Percentiles rank a stretch among this genome's conserved stretches.
Evolutionary conservation across 768 basidiomycete species (phyloP).

Genomic region (Collybia sordida): DNA sequence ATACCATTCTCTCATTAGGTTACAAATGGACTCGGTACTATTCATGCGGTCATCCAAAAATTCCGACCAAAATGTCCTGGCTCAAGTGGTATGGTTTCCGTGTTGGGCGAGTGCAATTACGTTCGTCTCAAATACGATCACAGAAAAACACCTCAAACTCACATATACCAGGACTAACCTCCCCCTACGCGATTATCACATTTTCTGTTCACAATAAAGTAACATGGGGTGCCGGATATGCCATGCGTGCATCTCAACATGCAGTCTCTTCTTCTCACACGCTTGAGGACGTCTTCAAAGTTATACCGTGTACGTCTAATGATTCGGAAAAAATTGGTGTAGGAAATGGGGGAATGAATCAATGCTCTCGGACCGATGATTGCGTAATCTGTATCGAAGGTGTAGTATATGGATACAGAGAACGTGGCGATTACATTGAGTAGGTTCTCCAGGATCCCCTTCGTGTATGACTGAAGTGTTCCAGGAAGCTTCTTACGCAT

Average conservation of each 20-base stretch:
- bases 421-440: slow-evolving; percentile 56
- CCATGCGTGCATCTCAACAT: slow-evolving; percentile 68
- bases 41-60: slow-evolving; percentile 67
- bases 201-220: slow-evolving; percentile 62
- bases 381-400: slow-evolving; percentile 65
- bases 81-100: slow-evolving; percentile 33
- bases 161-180: slow-evolving; percentile 15
- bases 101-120: neutral
- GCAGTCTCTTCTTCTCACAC: slow-evolving; percentile 71
- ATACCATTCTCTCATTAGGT: neutral
- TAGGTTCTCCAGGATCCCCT: slow-evolving; percentile 17
- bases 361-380: slow-evolving; percentile 22
- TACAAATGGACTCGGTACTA: slow-evolving; percentile 49
- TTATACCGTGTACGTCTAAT: slow-evolving; percentile 63
- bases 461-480: slow-evolving; percentile 38
- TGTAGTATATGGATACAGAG: slow-evolving; percentile 55
- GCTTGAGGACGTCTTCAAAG: slow-evolving; percentile 57
- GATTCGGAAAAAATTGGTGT: slow-evolving; percentile 18
- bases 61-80: slow-evolving; percentile 64
- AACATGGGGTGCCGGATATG: slow-evolving; percentile 58
- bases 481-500: slow-evolving; percentile 22
- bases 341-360: slow-evolving; percentile 25
- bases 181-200: slow-evolving; percentile 49
- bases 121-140: too few relatives aligned
- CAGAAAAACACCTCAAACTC: slow-evolving; percentile 27